phyloP scores from a whole-genome alignment of 1,139 yeast species.

The Candida neerlandica region DNA sequence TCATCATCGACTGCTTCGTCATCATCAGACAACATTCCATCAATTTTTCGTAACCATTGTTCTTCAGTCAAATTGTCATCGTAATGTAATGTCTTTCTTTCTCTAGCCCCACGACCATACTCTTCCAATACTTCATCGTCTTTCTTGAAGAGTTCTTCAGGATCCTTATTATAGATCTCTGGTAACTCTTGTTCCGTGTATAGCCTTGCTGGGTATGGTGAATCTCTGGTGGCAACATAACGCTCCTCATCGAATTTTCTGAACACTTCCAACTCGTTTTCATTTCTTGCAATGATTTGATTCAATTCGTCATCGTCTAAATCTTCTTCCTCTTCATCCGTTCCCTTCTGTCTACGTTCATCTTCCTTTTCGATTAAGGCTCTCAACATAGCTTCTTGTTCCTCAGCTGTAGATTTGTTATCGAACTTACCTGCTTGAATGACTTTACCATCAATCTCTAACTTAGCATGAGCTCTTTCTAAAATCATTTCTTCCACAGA shows the following conservation, averaged over 20 bases:
- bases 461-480: slow-evolving; percentile 79
- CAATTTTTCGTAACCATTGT: slow-evolving; percentile 71
- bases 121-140: slow-evolving; percentile 46
- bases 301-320: slow-evolving; percentile 74
- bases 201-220: slow-evolving; percentile 52
- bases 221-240: slow-evolving; percentile 39
- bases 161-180: slow-evolving; percentile 53
- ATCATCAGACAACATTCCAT: slow-evolving; percentile 45
- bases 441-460: slow-evolving; percentile 86
- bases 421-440: slow-evolving; percentile 89
- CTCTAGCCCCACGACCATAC: slow-evolving; percentile 67
- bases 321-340: slow-evolving; percentile 46
- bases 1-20: slow-evolving; percentile 26
- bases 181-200: slow-evolving; percentile 68
- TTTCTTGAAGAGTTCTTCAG: slow-evolving; percentile 51
- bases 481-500: slow-evolving; percentile 83
- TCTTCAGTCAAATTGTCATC: slow-evolving; percentile 77
- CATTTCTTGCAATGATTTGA: slow-evolving; percentile 70
- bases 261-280: slow-evolving; percentile 56
- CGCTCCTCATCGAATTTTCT: slow-evolving; percentile 61
- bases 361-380: slow-evolving; percentile 74
- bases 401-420: slow-evolving; percentile 79
- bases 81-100: slow-evolving; percentile 60
- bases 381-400: slow-evolving; percentile 76
- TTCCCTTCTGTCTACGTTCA: slow-evolving; percentile 47